Evolutionary conservation across 805 yeast species (phyloP), one percentile per base, ranked within the genome.

Genomic region (Spathaspora passalidarum): DNA sequence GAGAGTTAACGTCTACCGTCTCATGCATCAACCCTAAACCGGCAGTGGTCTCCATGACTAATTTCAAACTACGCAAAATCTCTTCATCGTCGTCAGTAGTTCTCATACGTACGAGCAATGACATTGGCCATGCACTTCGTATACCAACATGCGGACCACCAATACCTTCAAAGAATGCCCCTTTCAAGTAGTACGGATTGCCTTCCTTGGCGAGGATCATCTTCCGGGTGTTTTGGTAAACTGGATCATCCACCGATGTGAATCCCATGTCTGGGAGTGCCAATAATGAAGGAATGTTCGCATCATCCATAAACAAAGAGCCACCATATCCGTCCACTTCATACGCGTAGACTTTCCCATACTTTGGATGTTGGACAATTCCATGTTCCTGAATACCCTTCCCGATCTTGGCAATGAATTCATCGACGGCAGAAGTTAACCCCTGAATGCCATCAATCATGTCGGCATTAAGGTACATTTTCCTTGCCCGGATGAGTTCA

Each of bases 121-220:
- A 81, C 96, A 89, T 85, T 11, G 96, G 96, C 97, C 97, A 89
- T 0, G 95, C 96, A 59, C 82, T 75, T 17, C 73, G 68, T 18
- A 85, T 75, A 1, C 96, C 96, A 36, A 89, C 79, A 61, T 89
- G 97, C 0, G 97, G 97, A 0, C 96, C 96, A 0, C 97, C 96
- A 49, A 90, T 77, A 0, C 96, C 96, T 52, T 76, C 73, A 57
- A 90, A 85, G 50, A 62, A 64, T 4, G 56, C 54, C 0, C 96
- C 96, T 35, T 66, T 61, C 37, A 86, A 66, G 55, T 67, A 89
- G 62, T 87, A 89, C 0, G 97, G 96, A 59, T 89, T 89, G 0
- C 94, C 94, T 4, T 64, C 55, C 45, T 77, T 79, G 2, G 82
- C 72, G 18, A 88, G 65, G 9, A 89, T 69, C 95, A 90, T 86